Evolutionary conservation across 257 asterid genomes (phyloP), one percentile per base, ranked within the genome.

Genomic region (Misopates orontium): DNA sequence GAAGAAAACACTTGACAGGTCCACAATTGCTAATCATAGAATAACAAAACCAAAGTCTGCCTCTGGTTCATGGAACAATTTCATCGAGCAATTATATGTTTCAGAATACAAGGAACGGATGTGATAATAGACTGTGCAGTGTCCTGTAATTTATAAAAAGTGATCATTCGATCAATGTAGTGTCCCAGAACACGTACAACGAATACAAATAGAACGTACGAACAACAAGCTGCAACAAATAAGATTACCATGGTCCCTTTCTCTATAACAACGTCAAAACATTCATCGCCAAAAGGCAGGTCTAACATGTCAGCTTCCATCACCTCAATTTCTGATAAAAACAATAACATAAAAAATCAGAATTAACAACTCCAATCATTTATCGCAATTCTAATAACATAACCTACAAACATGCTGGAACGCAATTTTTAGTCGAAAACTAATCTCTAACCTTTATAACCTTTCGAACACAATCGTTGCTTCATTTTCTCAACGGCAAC

Each of bases 221-320:
- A 47, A 58, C 11, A n/a, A n/a, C 60, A 42, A 61, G 55, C 1
- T 4, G 45, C 12, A 61, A 36, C 48, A 22, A 24, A 18, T 25
- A 51, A 73, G n/a, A 16, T 52, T 93, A 93, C 99, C 97, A 93
- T 93, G 66, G 95, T 88, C 80, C 99, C 99, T 77, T 93, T 93
- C 92, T 93, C 99, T 79, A 93, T 72, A 72, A 93, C 90, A 64
- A 90, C 95, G 67, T 90, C 99, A 78, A 90, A 90, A 69, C 83
- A 78, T 69, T 77, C 95, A 60, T 86, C 80, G 22, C 71, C 89
- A 73, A 93, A 90, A 49, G 99, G 97, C 59, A 93, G 88, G 77
- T 87, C 89, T 70, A 93, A 83, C 99, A 93, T 93, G 82, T 93
- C 97, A 45, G 97, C 99, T 80, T 90, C 95, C 83, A 90, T 74